Evolutionary conservation across 805 yeast genomes (phyloP).

Genomic region (Candida verbasci): DNA sequence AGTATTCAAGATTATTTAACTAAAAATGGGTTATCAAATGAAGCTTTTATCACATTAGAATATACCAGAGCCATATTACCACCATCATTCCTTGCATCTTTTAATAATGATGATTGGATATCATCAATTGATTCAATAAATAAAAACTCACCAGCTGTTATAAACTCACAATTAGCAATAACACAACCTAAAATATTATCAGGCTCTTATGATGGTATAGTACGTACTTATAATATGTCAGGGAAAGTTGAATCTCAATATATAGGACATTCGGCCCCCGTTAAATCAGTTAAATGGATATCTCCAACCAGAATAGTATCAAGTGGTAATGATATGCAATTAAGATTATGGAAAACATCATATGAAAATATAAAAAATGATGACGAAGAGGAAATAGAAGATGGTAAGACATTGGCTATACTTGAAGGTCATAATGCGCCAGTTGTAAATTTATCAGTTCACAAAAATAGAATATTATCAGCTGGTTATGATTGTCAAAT

Average conservation of each 20-base stretch:
- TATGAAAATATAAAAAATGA: constrained; percentile 42
- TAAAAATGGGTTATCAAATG: constrained; percentile 74
- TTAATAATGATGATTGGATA: constrained; percentile 93
- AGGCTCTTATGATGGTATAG: constrained; percentile 94
- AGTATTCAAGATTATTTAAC: constrained; percentile 77
- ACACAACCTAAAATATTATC: constrained; percentile 59
- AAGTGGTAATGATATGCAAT: constrained; percentile 83
- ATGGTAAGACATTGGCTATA: constrained; percentile 76
- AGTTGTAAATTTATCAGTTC: constrained; percentile 71
- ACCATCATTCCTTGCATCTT: constrained; percentile 86
- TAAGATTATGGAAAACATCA: constrained; percentile 80
- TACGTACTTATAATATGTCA: constrained; percentile 78
- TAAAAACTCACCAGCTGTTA: constrained; percentile 22
- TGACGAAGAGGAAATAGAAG: constrained; percentile 40
- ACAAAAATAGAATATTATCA: constrained; percentile 64
- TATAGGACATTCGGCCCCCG: constrained; percentile 85
- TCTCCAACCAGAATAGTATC: constrained; percentile 72
- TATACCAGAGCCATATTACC: constrained; percentile 92
- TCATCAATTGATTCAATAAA: constrained; percentile 62
- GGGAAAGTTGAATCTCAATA: constrained; percentile 79
- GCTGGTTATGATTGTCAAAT: constrained; percentile 78
- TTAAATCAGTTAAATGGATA: constrained; percentile 78
- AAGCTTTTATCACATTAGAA: constrained; percentile 74
- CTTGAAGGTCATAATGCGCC: constrained; percentile 88
- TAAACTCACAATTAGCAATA: constrained; percentile 19